Evolutionary conservation across 495 filamentous ascomycete species (phyloP), one percentile per base, ranked within the genome.

Genomic region (Penicillium pulvis): DNA sequence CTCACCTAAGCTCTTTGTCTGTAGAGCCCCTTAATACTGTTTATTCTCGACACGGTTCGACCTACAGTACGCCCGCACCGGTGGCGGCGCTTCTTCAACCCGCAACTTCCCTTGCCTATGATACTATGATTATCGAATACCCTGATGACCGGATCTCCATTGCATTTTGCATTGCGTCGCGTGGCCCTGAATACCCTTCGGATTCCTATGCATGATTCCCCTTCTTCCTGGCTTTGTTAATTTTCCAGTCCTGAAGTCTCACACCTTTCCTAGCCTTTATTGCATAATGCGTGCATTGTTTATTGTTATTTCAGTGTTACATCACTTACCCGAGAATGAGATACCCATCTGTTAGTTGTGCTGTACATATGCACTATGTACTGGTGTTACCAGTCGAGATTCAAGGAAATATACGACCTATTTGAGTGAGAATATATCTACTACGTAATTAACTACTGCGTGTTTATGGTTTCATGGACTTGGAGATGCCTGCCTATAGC

Each of bases 301-400:
- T 8, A 36, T 24, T 36, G 17, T 41, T 26, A 7, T 16, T 9
- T 26, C 10, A 26, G n/a, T 52, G 41, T 53, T 56, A 2, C 26
- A n/a, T 62, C 28, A 20, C 48, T 57, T 17, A 53, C 39, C 42
- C 33, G 23, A 62, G 55, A 54, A 55, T 50, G 51, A 62, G 59
- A 62, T 62, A 62, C 55, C 59, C 59, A 44, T 50, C 30, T 42
- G 30, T 39, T 42, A 49, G 24, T 53, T 45, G 24, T 45, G 55
- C 31, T 50, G 51, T 43, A 59, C 28, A 35, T 42, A 62, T n/a
- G 49, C 45, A 19, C 39, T 30, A 7, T 50, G 48, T 51, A 10
- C 33, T 19, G 50, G 50, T 35, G 19, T 52, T 46, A 7, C 19
- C 43, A 46, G 43, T 23, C 6, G 43, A 46, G 39, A 41, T 4